Evolutionary conservation across 225 moss, liverwort and hornwort species (phyloP).

Genomic region (Marchantia paleacea): DNA sequence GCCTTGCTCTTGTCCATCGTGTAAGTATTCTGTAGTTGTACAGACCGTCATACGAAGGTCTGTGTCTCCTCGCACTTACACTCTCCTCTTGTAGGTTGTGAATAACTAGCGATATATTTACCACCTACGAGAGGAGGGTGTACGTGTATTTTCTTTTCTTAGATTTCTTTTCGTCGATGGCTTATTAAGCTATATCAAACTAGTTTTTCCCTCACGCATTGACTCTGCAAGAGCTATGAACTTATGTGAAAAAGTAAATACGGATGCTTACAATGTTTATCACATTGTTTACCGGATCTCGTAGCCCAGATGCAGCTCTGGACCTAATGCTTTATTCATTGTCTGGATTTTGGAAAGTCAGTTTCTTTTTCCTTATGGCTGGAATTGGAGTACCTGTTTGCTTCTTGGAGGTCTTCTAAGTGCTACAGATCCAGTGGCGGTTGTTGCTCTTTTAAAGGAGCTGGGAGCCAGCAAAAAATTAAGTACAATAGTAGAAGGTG

Average conservation of each 20-base stretch:
- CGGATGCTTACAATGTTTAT: no score
- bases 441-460: conserved; percentile 84
- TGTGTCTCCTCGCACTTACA: background rate
- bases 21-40: conserved; percentile 36
- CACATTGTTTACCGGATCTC: no score
- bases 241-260: no score
- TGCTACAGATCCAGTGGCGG: conserved; percentile 94
- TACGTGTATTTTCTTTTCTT: background rate
- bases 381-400: conserved; percentile 88
- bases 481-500: conserved; percentile 89
- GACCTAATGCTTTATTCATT: no score
- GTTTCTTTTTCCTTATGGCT: conserved; percentile 74
- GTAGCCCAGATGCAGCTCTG: no score
- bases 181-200: background rate
- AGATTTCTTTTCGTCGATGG: no score
- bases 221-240: no score
- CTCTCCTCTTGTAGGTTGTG: background rate
- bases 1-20: conserved; percentile 56
- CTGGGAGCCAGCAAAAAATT: conserved; percentile 91
- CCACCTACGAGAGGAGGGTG: background rate
- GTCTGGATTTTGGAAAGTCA: conserved; percentile 24
- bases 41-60: background rate
- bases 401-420: conserved; percentile 83
- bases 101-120: background rate
- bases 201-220: background rate